A percentile compares a stretch with the other conserved stretches of the same genome.
Evolutionary conservation across 768 basidiomycete species (phyloP).

Genomic region (Tubosaeta brunneosetosa): DNA sequence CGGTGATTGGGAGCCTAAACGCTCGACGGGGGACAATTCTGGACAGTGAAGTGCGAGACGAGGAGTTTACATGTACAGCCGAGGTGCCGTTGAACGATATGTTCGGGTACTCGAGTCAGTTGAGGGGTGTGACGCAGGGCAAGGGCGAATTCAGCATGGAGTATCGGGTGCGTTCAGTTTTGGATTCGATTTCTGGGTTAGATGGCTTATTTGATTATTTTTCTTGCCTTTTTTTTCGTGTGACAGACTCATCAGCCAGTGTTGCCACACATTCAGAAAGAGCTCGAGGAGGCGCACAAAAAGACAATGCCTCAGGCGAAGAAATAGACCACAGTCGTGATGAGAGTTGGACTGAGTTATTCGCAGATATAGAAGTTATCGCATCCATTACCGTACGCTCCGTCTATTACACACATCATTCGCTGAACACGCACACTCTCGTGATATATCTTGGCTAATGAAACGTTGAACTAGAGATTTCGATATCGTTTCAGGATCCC

Average conservation of each 20-base stretch:
- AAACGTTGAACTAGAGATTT: neutral
- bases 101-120: constrained; percentile 94
- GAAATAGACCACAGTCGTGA: constrained; percentile 46
- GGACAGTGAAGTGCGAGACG: constrained; percentile 94
- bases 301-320: constrained; percentile 68
- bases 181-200: neutral
- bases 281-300: constrained; percentile 81
- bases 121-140: constrained; percentile 93
- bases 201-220: neutral
- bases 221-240: neutral
- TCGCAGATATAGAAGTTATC: constrained; percentile 17
- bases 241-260: constrained; percentile 74
- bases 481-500: neutral
- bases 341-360: neutral
- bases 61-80: constrained; percentile 88
- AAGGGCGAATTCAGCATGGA: constrained; percentile 89
- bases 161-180: constrained; percentile 52
- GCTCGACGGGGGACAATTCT: constrained; percentile 89
- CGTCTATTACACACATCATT: constrained; percentile 5
- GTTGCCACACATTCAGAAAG: constrained; percentile 79
- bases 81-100: constrained; percentile 97
- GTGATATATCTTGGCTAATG: neutral
- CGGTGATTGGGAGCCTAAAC: constrained; percentile 92
- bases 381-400: constrained; percentile 15
- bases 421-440: constrained; percentile 5